phyloP scores from a whole-genome alignment of 768 basidiomycete species.

The Boletales sp. region DNA sequence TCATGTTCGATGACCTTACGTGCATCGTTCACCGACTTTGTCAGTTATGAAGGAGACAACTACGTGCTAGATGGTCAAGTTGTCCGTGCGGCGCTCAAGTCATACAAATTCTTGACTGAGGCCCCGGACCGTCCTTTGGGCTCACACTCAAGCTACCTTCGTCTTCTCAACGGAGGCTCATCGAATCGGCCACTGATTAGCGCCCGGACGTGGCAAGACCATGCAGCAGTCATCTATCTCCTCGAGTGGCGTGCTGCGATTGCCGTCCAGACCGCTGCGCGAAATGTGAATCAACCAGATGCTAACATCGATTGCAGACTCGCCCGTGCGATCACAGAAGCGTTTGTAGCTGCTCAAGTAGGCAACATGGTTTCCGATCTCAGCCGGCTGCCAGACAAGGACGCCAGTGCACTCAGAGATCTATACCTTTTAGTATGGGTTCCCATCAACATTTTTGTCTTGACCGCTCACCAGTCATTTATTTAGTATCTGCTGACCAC shows the following conservation, averaged over 20 bases:
- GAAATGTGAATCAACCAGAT: constrained; percentile 42
- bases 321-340: constrained; percentile 62
- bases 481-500: constrained; percentile 58
- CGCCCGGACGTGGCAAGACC: constrained; percentile 35
- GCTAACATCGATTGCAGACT: constrained; percentile 56
- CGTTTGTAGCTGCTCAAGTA: constrained; percentile 59
- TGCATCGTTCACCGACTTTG: background rate
- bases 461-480: background rate
- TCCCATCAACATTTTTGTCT: background rate
- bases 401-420: constrained; percentile 17
- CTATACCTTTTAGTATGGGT: constrained; percentile 27
- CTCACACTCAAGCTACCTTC: constrained; percentile 44
- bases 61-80: constrained; percentile 75
- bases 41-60: constrained; percentile 76
- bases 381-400: constrained; percentile 9
- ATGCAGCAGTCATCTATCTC: constrained; percentile 40
- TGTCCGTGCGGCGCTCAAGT: constrained; percentile 66
- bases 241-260: constrained; percentile 67
- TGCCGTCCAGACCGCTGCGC: constrained; percentile 41
- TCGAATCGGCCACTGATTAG: constrained; percentile 16
- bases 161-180: constrained; percentile 37
- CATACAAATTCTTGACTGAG: constrained; percentile 44
- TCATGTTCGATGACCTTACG: constrained; percentile 1
- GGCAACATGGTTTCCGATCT: constrained; percentile 43
- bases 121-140: constrained; percentile 7